These are phyloP conservation scores for Tulasnella sp. DNA, from an alignment of 768 basidiomycete genomes.

Conservation along the genomic window DNA sequence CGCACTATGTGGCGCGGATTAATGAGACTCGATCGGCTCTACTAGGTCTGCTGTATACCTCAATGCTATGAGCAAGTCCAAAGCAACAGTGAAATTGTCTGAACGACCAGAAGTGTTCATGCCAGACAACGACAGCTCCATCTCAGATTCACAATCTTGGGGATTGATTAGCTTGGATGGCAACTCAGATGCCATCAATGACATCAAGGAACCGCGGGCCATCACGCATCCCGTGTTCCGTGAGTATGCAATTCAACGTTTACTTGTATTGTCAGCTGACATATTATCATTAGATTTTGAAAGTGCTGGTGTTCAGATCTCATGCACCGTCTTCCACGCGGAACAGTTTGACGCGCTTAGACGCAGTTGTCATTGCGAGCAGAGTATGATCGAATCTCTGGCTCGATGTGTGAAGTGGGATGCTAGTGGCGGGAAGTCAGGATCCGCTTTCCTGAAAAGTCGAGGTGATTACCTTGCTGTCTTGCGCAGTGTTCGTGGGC, in stretches of 20 bases:
- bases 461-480: constrained; percentile 49
- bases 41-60: constrained; percentile 70
- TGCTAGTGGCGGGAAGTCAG: constrained; percentile 89
- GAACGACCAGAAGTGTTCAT: constrained; percentile 80
- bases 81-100: constrained; percentile 45
- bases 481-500: too few species aligned
- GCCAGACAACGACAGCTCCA: constrained; percentile 60
- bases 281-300: constrained; percentile 58
- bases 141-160: constrained; percentile 82
- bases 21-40: neutral
- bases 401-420: constrained; percentile 96
- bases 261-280: neutral
- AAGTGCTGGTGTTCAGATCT: constrained; percentile 80
- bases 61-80: constrained; percentile 65
- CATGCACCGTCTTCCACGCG: constrained; percentile 88
- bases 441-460: constrained; percentile 93
- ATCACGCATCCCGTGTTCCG: constrained; percentile 18
- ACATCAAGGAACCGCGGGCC: constrained; percentile 23
- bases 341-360: constrained; percentile 95
- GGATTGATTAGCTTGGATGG: constrained; percentile 77
- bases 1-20: neutral
- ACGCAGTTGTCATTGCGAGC: constrained; percentile 86
- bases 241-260: neutral
- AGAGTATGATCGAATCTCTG: constrained; percentile 86
- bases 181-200: constrained; percentile 16